Conservation (phyloP, 176 grass and related monocot genomes). For the Eleusine indica region DNA sequence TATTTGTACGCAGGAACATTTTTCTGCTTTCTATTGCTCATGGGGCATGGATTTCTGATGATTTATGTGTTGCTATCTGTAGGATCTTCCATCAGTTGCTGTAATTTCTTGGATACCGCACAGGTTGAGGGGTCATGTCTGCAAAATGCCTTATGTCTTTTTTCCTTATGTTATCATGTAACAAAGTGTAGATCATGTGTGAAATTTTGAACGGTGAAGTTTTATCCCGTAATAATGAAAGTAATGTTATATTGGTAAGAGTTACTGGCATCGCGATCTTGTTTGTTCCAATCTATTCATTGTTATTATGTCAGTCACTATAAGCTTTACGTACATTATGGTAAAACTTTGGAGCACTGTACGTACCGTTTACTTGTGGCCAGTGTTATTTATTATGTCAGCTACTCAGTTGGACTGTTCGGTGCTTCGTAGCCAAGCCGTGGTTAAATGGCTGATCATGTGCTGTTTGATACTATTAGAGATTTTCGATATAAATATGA, state of each 20-base stretch:
- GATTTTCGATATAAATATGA: not conserved
- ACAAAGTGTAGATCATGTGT: constrained; percentile 41
- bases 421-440: not conserved
- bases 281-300: not conserved
- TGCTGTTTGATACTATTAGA: not conserved
- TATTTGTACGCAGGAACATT: not conserved
- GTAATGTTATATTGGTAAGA: not conserved
- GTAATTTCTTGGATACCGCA: not conserved
- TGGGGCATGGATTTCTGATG: not conserved
- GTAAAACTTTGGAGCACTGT: too few relatives aligned
- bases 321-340: not conserved
- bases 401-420: too few relatives aligned
- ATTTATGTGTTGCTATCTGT: not conserved
- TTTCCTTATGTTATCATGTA: constrained; percentile 35
- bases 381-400: not conserved
- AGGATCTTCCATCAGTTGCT: constrained; percentile 23
- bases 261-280: not conserved
- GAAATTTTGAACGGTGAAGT: constrained; percentile 21
- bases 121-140: not conserved
- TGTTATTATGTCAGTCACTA: not conserved
- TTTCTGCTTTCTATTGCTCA: not conserved
- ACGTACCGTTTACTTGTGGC: not conserved
- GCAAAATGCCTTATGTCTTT: not conserved
- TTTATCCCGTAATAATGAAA: constrained; percentile 13
- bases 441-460: not conserved